Evolutionary conservation across 495 filamentous ascomycete genomes (phyloP), one percentile per base, ranked within the genome.

Genomic region (Aspergillus baeticus): DNA sequence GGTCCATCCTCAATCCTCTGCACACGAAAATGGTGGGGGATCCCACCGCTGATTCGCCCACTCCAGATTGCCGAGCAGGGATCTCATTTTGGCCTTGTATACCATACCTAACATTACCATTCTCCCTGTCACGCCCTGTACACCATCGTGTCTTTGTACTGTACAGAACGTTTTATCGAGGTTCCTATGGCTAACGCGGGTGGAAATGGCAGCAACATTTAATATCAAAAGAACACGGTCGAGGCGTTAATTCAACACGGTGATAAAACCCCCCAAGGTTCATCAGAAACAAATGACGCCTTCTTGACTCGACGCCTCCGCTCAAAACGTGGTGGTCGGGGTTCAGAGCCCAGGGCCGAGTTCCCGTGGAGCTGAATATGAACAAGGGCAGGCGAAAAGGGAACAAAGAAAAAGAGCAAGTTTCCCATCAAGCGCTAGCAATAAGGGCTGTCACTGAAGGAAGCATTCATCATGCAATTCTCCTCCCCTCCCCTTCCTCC

Each of bases 1-100:
- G 62, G 62, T 14, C 50, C 14, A 21, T 7, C 8, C n/a, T 29
- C 35, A 52, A 55, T 57, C 43, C 22, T 53, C 41, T 43, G 31
- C 41, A 54, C n/a, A 29, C 22, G 39, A 31, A 59, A 61, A 56
- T 64, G 51, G 62, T 52, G 58, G 58, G 55, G 52, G 59, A 37
- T 14, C 20, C 13, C n/a, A 10, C 21, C 8, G 14, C 22, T 64
- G 41, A 64, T 61, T 64, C 58, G 62, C 49, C 15, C 15, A 6
- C 10, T 6, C 15, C 53, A 61, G 55, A 64, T 64, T 61, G 52
- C 35, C 6, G 47, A 42, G 26, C 62, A 64, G 62, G 62, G 62
- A 57, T 64, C 52, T 58, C 46, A 44, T 10, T 36, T 49, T 38
- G 55, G 57, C 20, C 45, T 54, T 21, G 55, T 57, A 58, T 63